phyloP scores from a whole-genome alignment of 2,329 filamentous ascomycete genomes.

The Arthroderma uncinatum region DNA sequence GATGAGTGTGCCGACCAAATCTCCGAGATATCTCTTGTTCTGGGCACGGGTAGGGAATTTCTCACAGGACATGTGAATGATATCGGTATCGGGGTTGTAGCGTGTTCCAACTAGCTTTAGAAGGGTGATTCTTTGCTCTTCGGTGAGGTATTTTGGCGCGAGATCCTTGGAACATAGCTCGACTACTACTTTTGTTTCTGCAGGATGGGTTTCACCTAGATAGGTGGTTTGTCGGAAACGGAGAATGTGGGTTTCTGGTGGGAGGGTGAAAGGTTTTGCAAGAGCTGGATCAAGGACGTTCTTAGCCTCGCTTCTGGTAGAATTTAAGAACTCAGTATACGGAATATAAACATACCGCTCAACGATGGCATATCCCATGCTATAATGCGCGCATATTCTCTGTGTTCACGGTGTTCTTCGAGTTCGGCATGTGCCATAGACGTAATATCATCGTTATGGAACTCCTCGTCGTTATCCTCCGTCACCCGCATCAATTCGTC shows the following conservation, averaged over 20 bases:
- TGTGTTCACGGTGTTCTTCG: slow-evolving; percentile 74
- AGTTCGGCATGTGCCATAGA: slow-evolving; percentile 74
- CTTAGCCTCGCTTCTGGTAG: background rate
- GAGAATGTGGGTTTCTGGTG: slow-evolving; percentile 53
- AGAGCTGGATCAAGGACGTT: slow-evolving; percentile 47
- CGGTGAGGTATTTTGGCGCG: slow-evolving; percentile 46
- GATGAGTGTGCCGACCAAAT: slow-evolving; percentile 63
- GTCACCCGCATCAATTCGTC: slow-evolving; percentile 33
- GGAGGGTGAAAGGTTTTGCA: slow-evolving; percentile 70
- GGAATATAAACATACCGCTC: slow-evolving; percentile 53
- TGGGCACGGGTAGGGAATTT: slow-evolving; percentile 79
- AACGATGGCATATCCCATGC: slow-evolving; percentile 95
- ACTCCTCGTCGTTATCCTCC: slow-evolving; percentile 45
- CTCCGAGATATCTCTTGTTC: slow-evolving; percentile 90
- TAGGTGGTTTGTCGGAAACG: slow-evolving; percentile 96
- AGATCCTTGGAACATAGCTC: slow-evolving; percentile 73
- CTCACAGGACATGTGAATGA: slow-evolving; percentile 85
- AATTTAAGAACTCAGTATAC: background rate
- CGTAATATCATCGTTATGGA: slow-evolving; percentile 45
- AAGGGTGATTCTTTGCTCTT: slow-evolving; percentile 63
- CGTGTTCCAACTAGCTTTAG: slow-evolving; percentile 76
- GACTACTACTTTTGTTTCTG: slow-evolving; percentile 85
- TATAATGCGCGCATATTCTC: slow-evolving; percentile 75
- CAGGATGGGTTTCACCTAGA: slow-evolving; percentile 86
- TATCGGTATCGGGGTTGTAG: slow-evolving; percentile 73